These are phyloP conservation scores for Cnidoscolus chayamansa DNA, from an alignment of 441 rosid species.

Conservation along the genomic window DNA sequence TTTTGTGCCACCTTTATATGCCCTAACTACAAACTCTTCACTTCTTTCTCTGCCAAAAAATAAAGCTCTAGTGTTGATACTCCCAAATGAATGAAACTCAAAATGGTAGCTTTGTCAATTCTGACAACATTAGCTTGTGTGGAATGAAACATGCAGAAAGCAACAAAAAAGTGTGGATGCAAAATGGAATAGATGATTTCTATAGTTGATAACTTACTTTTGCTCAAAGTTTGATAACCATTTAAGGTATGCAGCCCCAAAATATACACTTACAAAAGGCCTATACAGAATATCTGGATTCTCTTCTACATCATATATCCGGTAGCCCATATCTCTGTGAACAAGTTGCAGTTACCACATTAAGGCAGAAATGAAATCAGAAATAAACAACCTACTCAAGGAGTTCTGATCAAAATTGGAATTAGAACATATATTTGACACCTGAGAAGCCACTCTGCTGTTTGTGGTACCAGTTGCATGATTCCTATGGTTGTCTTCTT, in stretches of 20 bases:
- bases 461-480: conserved; percentile 66
- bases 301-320: conserved; percentile 47
- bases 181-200: conserved; percentile 8
- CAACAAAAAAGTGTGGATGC: not conserved
- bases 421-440: conserved; percentile 26
- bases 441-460: conserved; percentile 72
- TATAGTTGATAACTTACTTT: conserved; percentile 41
- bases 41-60: conserved; percentile 60
- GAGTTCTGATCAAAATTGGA: not conserved
- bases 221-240: conserved; percentile 73
- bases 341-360: conserved; percentile 22
- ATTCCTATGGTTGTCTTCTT: conserved; percentile 71
- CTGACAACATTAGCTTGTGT: conserved; percentile 6
- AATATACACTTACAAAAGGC: conserved; percentile 78
- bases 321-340: conserved; percentile 66
- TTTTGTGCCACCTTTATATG: conserved; percentile 73
- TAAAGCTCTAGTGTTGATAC: conserved; percentile 11
- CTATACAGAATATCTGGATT: conserved; percentile 64
- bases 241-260: conserved; percentile 85
- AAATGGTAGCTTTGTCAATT: conserved; percentile 3
- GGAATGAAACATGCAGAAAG: not conserved
- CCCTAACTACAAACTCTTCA: conserved; percentile 86
- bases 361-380: conserved; percentile 8
- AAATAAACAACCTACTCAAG: not conserved
- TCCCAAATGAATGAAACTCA: conserved; percentile 7